A percentile compares a stretch with the other conserved stretches of the same genome.
Conservation (phyloP, 2,329 filamentous ascomycete species). For the Apiospora malaysiana region DNA sequence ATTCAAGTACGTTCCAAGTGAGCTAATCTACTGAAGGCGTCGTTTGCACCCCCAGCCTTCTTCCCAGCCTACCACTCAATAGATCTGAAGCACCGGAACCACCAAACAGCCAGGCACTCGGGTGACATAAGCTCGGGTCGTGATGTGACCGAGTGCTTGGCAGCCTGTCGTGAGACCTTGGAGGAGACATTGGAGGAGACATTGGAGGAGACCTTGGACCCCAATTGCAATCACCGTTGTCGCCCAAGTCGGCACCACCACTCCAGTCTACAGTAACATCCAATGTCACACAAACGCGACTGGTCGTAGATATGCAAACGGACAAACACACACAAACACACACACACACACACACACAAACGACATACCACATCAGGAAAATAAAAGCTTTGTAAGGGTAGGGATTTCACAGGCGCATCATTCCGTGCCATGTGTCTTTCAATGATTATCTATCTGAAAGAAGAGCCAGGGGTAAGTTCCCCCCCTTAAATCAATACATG, state of each 20-base stretch:
- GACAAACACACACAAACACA: neutral
- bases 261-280: neutral
- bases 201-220: too few relatives aligned
- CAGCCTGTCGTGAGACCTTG: neutral
- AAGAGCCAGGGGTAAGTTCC: constrained; percentile 19
- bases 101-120: neutral
- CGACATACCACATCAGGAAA: neutral
- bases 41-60: neutral
- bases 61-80: neutral
- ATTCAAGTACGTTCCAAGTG: neutral
- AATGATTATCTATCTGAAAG: constrained; percentile 24
- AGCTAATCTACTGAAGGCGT: neutral
- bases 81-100: neutral
- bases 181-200: too few relatives aligned
- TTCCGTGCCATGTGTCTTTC: constrained; percentile 17
- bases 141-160: neutral
- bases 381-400: neutral
- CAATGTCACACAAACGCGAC: neutral
- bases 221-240: neutral
- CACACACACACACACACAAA: neutral
- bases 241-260: constrained; percentile 1
- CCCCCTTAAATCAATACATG: constrained; percentile 25
- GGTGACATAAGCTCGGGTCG: neutral
- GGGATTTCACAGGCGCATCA: constrained; percentile 5
- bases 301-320: constrained; percentile 2